Evolutionary conservation across 2,329 filamentous ascomycete genomes (phyloP).

Genomic region (Trichophyton equinum): DNA sequence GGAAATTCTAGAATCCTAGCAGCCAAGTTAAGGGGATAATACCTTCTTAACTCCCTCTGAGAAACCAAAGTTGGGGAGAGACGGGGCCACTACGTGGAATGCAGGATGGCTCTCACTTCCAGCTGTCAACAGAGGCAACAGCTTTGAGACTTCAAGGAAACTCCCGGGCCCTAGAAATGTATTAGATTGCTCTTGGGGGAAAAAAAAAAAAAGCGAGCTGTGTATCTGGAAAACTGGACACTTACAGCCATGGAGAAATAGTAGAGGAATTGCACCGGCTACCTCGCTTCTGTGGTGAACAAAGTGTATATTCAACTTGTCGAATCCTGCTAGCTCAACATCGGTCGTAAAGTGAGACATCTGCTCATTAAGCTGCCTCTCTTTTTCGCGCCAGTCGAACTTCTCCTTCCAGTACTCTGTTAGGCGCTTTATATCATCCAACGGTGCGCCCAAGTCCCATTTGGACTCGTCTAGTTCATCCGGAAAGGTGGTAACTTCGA

Average conservation of each 20-base stretch:
- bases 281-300: conserved; percentile 44
- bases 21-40: conserved; percentile 10
- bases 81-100: conserved; percentile 43
- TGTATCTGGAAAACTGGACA: conserved; percentile 27
- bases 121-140: conserved; percentile 40
- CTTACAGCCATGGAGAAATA: conserved; percentile 55
- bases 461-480: conserved; percentile 42
- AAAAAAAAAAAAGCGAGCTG: conserved; percentile 27
- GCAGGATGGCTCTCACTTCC: conserved; percentile 28
- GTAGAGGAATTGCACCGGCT: conserved; percentile 46
- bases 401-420: conserved; percentile 43
- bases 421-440: conserved; percentile 49
- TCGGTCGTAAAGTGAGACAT: conserved; percentile 47
- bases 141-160: conserved; percentile 52
- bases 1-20: not conserved
- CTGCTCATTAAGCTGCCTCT: conserved; percentile 44
- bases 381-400: conserved; percentile 50
- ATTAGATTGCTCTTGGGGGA: conserved; percentile 12
- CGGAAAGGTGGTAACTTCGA: conserved; percentile 43
- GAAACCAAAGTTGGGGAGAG: conserved; percentile 46
- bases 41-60: conserved; percentile 31
- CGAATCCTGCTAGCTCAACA: conserved; percentile 47
- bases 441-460: conserved; percentile 49
- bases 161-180: conserved; percentile 46
- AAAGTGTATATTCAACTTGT: conserved; percentile 50